A percentile compares a stretch with the other conserved stretches of the same genome.
Conservation (phyloP, 805 yeast species). For the Wickerhamomyces ciferrii region DNA sequence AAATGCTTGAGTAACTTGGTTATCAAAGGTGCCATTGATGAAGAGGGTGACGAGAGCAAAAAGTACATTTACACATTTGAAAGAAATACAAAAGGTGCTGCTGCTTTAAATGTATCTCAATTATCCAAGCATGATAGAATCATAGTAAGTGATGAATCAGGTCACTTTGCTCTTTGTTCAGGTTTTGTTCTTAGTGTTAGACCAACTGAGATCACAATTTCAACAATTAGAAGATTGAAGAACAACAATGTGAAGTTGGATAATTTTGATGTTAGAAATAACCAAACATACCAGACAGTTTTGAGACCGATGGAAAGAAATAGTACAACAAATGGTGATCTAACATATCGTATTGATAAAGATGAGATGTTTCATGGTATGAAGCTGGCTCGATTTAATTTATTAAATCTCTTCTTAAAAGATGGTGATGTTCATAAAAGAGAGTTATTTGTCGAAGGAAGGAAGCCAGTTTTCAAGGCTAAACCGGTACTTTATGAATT, state of each 20-base stretch:
- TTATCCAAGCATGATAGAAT: slow-evolving; percentile 56
- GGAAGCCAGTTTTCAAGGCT: slow-evolving; percentile 21
- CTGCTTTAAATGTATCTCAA: slow-evolving; percentile 36
- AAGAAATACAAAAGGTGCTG: slow-evolving; percentile 22
- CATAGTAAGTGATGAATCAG: slow-evolving; percentile 72
- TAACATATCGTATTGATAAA: slow-evolving; percentile 65
- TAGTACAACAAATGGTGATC: slow-evolving; percentile 5
- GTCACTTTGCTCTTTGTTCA: slow-evolving; percentile 67
- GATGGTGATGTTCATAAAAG: slow-evolving; percentile 31
- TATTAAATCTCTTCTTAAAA: slow-evolving; percentile 58
- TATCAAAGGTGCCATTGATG: slow-evolving; percentile 26
- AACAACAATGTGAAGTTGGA: slow-evolving; percentile 25
- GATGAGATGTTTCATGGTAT: slow-evolving; percentile 75
- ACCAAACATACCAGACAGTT: slow-evolving; percentile 50
- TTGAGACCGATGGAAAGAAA: slow-evolving; percentile 21
- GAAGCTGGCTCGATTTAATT: slow-evolving; percentile 70
- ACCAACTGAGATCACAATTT: slow-evolving; percentile 37
- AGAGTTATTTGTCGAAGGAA: slow-evolving; percentile 27
- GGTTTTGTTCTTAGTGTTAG: slow-evolving; percentile 50
- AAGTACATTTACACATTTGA: slow-evolving; percentile 44
- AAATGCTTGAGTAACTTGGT: slow-evolving; percentile 48
- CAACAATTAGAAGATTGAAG: slow-evolving; percentile 49
- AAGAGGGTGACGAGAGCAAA: slow-evolving; percentile 14
- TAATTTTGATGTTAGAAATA: slow-evolving; percentile 35
- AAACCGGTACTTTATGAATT: slow-evolving; percentile 19